Percentiles rank a stretch among this genome's conserved stretches.
Evolutionary conservation across 2,329 filamentous ascomycete species (phyloP).

Genomic region (Talaromyces sp.): DNA sequence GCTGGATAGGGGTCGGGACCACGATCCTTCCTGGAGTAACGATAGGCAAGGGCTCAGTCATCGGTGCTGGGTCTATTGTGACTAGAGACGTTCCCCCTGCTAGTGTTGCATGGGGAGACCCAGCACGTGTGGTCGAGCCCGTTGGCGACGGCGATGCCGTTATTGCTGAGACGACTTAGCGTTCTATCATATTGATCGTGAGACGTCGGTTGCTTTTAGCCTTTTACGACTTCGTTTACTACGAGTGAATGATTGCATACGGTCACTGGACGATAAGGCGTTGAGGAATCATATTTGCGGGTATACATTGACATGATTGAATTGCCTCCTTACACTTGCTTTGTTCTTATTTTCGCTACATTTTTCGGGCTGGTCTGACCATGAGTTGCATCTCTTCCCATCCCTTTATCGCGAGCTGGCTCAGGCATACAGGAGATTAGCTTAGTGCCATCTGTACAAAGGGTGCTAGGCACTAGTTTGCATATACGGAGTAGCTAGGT

Average conservation of each 20-base stretch:
- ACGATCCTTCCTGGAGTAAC: constrained; percentile 37
- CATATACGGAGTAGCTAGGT: constrained; percentile 3
- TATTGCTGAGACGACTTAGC: not conserved
- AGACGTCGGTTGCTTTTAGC: not conserved
- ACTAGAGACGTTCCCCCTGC: constrained; percentile 28
- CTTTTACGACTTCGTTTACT: not conserved
- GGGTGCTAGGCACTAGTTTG: not conserved
- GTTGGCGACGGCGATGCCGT: not conserved
- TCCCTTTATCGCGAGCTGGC: not conserved
- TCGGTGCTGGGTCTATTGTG: constrained; percentile 34
- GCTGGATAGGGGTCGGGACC: constrained; percentile 45
- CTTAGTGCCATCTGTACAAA: not conserved
- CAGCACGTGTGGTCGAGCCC: constrained; percentile 25
- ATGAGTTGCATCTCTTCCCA: not conserved
- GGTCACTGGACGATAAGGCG: constrained; percentile 1
- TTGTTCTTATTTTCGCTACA: not conserved
- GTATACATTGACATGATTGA: not conserved
- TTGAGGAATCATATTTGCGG: not conserved
- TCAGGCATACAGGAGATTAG: not conserved
- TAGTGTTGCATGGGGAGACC: constrained; percentile 39
- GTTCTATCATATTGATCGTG: not conserved
- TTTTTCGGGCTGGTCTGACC: constrained; percentile 5
- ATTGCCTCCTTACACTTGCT: not conserved
- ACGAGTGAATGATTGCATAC: constrained; percentile 9
- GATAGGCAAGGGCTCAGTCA: constrained; percentile 36